Base-by-base conservation (phyloP, 2,329 filamentous ascomycete genomes). In the Tolypocladium amazonense region DNA sequence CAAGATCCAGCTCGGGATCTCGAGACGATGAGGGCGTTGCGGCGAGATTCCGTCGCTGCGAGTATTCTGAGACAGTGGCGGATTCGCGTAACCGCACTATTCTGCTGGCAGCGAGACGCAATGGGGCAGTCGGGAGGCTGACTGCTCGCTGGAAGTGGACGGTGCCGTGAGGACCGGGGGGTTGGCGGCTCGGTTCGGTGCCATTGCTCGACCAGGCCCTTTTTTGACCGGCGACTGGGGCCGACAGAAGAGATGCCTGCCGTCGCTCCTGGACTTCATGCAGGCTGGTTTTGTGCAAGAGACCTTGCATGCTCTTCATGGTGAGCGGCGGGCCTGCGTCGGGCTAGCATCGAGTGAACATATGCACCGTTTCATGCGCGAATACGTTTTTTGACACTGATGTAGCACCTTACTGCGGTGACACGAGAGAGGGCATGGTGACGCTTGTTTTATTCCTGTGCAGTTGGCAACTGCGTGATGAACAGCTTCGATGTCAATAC, bases 1-100 rank as follows among this genome's bases (percentile, higher is more conserved):
- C 79, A 37, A 92, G 76, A 18, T 80, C 83, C 23, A 91, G 77
- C 59, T 81, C 75, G 11, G 81, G 79, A 64, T 87, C 82, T 35
- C 71, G 62, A 15, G 75, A 74, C 4, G 77, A 72, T 1, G 78
- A 79, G 1, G 84, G 84, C 6, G 84, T 87, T 12, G 81, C 77
- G 50, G 77, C 74, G 56, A 84, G 72, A 3, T 67, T 65, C 57
- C 73, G 76, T 57, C 84, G 76, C 67, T 88, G 85, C 0, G 83
- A 81, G 67, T 85, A 85, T 61, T 86, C 81, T 20, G 79, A 80
- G 2, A 72, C 66, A 11, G 65, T 53, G 43, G 60, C 58, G 33
- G 65, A 61, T 18, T 64, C 53, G 23, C 41, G 25, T 6, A 75
- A 61, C 20, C 74, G 66, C 33, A 76, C 69, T 63, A 88, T 81